Evolutionary conservation across 1,284 basidiomycete genomes (phyloP).

Genomic region (Bondarzewia mesenterica): DNA sequence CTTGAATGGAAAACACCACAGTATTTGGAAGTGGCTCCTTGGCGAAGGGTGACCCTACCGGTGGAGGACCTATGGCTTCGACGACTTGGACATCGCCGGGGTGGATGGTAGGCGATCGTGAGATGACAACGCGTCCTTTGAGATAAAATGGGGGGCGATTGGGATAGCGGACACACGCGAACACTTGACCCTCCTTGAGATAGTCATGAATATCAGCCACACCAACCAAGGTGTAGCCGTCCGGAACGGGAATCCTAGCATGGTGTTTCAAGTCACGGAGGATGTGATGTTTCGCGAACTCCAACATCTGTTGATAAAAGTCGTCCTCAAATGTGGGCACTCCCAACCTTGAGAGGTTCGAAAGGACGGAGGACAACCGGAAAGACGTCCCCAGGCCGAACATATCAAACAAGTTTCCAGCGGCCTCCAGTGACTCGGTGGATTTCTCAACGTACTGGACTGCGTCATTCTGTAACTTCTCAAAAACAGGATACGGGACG

Average conservation of each 20-base stretch:
- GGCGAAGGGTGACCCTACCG: slow-evolving; percentile 39
- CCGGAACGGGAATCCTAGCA: slow-evolving; percentile 57
- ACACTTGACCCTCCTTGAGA: slow-evolving; percentile 45
- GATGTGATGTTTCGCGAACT: slow-evolving; percentile 50
- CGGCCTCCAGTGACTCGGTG: slow-evolving; percentile 30
- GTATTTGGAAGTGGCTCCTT: slow-evolving; percentile 45
- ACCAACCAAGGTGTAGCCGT: slow-evolving; percentile 59
- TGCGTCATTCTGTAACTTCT: slow-evolving; percentile 44
- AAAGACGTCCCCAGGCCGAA: slow-evolving; percentile 35
- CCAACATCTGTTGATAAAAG: slow-evolving; percentile 46
- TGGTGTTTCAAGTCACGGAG: slow-evolving; percentile 59
- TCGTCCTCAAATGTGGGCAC: slow-evolving; percentile 23
- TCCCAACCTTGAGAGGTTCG: slow-evolving; percentile 36
- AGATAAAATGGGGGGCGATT: slow-evolving; percentile 37
- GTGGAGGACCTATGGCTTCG: slow-evolving; percentile 50
- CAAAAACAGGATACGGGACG: slow-evolving; percentile 43
- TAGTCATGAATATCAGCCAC: slow-evolving; percentile 53
- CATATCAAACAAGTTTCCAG: slow-evolving; percentile 38
- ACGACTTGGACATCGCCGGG: slow-evolving; percentile 64
- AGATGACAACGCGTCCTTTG: slow-evolving; percentile 47
- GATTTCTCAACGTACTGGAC: slow-evolving; percentile 38
- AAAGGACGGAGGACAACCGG: slow-evolving; percentile 29
- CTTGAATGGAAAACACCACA: slow-evolving; percentile 49
- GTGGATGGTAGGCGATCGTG: slow-evolving; percentile 59
- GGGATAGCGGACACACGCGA: slow-evolving; percentile 40